Percentiles rank a stretch among this genome's conserved stretches.
phyloP scores from a whole-genome alignment of 176 grass and related monocot species.

The Triticum timopheevii region DNA sequence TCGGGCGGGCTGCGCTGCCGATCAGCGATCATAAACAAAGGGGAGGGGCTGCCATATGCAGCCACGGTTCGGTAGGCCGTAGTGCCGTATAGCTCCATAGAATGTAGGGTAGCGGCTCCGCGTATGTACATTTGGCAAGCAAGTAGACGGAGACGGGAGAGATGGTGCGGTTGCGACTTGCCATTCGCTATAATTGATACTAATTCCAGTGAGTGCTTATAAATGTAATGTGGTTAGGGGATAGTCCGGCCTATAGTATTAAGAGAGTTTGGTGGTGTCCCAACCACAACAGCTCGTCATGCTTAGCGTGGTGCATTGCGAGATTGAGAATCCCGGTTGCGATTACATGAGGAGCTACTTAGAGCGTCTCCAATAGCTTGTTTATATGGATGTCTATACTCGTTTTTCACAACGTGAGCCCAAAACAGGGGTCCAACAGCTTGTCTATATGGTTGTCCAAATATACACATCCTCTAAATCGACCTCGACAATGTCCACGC shows the following conservation, averaged over 20 bases:
- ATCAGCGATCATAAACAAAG: background rate
- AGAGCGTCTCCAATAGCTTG: no score
- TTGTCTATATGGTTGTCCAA: no score
- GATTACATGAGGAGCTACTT: background rate
- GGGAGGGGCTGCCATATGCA: background rate
- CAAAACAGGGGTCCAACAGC: no score
- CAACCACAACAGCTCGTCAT: background rate
- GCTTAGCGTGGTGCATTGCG: background rate
- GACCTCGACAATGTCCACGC: no score
- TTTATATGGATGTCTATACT: no score
- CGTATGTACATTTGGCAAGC: background rate
- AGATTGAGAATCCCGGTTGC: background rate
- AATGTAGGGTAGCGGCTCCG: background rate
- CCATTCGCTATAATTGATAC: background rate
- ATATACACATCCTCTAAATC: no score
- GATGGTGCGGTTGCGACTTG: slow-evolving; percentile 29
- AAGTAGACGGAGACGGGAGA: background rate
- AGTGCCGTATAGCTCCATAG: background rate
- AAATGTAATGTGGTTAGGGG: background rate
- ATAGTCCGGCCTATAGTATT: background rate
- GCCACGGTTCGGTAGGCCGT: slow-evolving; percentile 32
- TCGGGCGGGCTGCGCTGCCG: background rate
- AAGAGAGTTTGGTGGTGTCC: background rate
- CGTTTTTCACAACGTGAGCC: no score
- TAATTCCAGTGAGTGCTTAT: background rate